phyloP scores from a whole-genome alignment of 179 eudicot genomes.

The Dionaea muscipula region DNA sequence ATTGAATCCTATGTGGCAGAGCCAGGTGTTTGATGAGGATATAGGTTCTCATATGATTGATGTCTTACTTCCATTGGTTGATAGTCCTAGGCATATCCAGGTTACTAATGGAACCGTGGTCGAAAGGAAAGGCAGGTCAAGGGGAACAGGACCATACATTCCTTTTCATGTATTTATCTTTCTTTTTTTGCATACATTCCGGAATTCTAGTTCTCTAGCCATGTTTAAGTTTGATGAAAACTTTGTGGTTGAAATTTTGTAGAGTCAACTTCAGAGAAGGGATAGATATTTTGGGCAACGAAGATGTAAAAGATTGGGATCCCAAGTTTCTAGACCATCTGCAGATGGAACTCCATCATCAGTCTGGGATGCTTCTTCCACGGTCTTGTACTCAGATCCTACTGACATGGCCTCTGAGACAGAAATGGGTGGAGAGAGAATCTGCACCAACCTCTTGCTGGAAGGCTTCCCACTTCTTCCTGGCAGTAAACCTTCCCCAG shows the following conservation, averaged over 20 bases:
- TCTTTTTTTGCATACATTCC: not conserved
- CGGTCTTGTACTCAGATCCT: not conserved
- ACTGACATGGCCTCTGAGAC: slow-evolving; percentile 2
- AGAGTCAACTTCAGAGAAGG: slow-evolving; percentile 15
- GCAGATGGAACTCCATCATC: slow-evolving; percentile 6
- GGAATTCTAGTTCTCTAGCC: not conserved
- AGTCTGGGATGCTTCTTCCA: not conserved
- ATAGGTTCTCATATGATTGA: slow-evolving; percentile 9
- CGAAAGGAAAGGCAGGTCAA: slow-evolving; percentile 12
- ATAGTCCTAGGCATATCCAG: slow-evolving; percentile 3
- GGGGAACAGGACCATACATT: slow-evolving; percentile 32
- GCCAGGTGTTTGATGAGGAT: slow-evolving; percentile 12
- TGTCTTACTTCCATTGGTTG: slow-evolving; percentile 11
- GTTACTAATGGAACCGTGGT: slow-evolving; percentile 3
- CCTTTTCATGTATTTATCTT: slow-evolving; percentile 22
- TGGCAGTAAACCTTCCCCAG: slow-evolving; percentile 19
- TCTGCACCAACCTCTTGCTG: slow-evolving; percentile 10
- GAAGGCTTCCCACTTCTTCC: slow-evolving; percentile 38
- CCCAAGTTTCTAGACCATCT: slow-evolving; percentile 1
- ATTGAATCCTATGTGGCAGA: slow-evolving; percentile 17
- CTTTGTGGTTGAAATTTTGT: slow-evolving; percentile 14
- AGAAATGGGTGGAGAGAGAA: slow-evolving; percentile 13
- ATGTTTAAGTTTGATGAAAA: not conserved
- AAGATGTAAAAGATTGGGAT: slow-evolving; percentile 7
- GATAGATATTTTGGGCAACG: not conserved